Base-by-base conservation (phyloP, 805 yeast genomes). In the Starmerella sirachaensis region DNA sequence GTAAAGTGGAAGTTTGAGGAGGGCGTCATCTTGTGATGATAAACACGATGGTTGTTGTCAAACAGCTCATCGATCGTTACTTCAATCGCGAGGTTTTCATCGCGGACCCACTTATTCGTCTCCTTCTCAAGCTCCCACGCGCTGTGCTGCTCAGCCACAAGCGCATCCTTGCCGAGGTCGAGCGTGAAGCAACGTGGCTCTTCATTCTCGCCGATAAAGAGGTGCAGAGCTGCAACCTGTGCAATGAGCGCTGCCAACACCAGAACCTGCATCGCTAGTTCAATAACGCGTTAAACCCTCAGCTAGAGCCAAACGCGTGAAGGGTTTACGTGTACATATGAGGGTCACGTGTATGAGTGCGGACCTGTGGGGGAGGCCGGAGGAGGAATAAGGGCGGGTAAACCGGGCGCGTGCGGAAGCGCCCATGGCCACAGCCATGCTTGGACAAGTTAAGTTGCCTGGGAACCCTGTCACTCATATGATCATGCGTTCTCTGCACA, bases 51-150 rank as follows among this genome's bases (percentile, higher is more conserved):
- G 58, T 80, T 72, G 55, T 76, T 74, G 60, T 84, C 94, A 52
- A 86, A 86, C 3, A 80, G 71, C 60, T 81, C 91, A 45, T 78
- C 84, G 40, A 81, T 80, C 1, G 84, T 74, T 54, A 79, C 70
- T 50, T 70, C 75, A 37, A 83, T 63, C 35, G 66, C 70, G 52
- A 83, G 59, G 35, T 47, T 40, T 25, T 70, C 68, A n/a, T 66
- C 61, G 47, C 70, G 74, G 36, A 68, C 66, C 51, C 66, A 63
- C 54, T 67, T 75, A 28, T 66, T 68, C 6, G 68, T 58, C 23
- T 61, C 57, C 14, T 67, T 66, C 48, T 70, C 67, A 43, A 60
- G 66, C 50, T 79, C 85, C 55, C 69, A 69, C 3, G 82, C 80
- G 48, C 78, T 78, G 48, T 81, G 74, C 52, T 69, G 68, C 40